Evolutionary conservation across 306 rosid species (phyloP).

Genomic region (Mucuna pruriens): DNA sequence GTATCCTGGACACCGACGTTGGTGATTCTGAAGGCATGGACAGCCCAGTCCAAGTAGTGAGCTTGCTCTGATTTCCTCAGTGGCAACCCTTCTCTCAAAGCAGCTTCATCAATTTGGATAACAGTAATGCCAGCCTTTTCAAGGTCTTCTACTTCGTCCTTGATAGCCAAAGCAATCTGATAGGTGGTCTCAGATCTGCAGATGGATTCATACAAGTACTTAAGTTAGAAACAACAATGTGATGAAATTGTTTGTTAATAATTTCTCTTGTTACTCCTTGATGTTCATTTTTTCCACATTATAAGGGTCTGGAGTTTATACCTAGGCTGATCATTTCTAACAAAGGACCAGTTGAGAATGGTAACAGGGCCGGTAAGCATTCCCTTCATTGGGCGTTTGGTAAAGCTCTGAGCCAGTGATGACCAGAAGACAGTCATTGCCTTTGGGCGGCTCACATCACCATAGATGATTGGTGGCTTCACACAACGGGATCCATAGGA

Average conservation of each 20-base stretch:
- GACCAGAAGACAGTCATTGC: slow-evolving; percentile 97
- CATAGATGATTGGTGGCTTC: slow-evolving; percentile 96
- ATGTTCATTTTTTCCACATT: background rate
- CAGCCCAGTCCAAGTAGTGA: slow-evolving; percentile 93
- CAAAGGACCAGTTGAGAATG: slow-evolving; percentile 97
- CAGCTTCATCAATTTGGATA: slow-evolving; percentile 96
- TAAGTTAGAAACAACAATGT: slow-evolving; percentile 25
- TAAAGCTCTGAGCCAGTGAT: slow-evolving; percentile 78
- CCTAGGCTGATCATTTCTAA: slow-evolving; percentile 89
- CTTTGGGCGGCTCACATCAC: slow-evolving; percentile 97
- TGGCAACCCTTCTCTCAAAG: slow-evolving; percentile 87
- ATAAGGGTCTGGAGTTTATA: slow-evolving; percentile 31
- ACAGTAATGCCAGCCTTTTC: slow-evolving; percentile 77
- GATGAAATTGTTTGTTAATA: background rate
- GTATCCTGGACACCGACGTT: slow-evolving; percentile 76
- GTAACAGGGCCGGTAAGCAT: slow-evolving; percentile 99
- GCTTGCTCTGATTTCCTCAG: slow-evolving; percentile 90
- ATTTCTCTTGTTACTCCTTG: background rate
- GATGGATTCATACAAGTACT: background rate
- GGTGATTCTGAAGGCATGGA: slow-evolving; percentile 91
- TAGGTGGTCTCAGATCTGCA: slow-evolving; percentile 80
- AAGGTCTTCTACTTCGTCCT: slow-evolving; percentile 94
- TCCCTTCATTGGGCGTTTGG: slow-evolving; percentile 95
- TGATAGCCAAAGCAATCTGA: slow-evolving; percentile 92
- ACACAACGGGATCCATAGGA: slow-evolving; percentile 96